phyloP scores from a whole-genome alignment of 768 basidiomycete genomes.

The Peribolospora baueri region DNA sequence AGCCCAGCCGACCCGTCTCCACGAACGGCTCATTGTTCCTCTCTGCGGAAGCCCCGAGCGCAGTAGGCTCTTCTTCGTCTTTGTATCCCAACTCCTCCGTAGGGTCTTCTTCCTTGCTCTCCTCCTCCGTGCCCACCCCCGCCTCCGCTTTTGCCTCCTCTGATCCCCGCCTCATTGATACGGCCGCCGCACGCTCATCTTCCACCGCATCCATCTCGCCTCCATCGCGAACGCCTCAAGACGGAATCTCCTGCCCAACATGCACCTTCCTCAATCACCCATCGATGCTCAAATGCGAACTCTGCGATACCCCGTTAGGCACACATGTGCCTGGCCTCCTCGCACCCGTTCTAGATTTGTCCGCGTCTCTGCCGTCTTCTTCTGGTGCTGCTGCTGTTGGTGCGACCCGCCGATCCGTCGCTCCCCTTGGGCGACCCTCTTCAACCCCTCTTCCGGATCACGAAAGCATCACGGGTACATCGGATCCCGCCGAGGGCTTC shows the following conservation, averaged over 20 bases:
- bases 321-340: conserved; percentile 14
- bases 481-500: too few species aligned
- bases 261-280: conserved; percentile 86
- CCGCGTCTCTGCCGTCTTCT: too few species aligned
- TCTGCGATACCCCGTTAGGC: conserved; percentile 46
- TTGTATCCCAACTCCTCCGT: not conserved
- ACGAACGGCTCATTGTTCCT: not conserved
- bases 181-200: conserved; percentile 1
- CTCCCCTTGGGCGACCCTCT: too few species aligned
- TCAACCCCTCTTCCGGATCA: too few species aligned
- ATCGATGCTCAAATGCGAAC: conserved; percentile 49
- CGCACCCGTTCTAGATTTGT: too few species aligned
- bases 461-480: too few species aligned
- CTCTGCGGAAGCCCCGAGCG: not conserved
- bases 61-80: too few species aligned
- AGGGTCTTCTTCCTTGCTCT: not conserved
- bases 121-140: not conserved
- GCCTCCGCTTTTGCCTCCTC: too few species aligned
- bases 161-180: too few species aligned
- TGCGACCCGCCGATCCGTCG: too few species aligned
- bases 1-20: not conserved
- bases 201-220: not conserved
- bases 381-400: too few species aligned
- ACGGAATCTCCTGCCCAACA: conserved; percentile 38
- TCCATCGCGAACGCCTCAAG: conserved; percentile 8